Evolutionary conservation across 352 stramenopile genomes (phyloP), one percentile per base, ranked within the genome.

Genomic region (Phytophthora megakarya): DNA sequence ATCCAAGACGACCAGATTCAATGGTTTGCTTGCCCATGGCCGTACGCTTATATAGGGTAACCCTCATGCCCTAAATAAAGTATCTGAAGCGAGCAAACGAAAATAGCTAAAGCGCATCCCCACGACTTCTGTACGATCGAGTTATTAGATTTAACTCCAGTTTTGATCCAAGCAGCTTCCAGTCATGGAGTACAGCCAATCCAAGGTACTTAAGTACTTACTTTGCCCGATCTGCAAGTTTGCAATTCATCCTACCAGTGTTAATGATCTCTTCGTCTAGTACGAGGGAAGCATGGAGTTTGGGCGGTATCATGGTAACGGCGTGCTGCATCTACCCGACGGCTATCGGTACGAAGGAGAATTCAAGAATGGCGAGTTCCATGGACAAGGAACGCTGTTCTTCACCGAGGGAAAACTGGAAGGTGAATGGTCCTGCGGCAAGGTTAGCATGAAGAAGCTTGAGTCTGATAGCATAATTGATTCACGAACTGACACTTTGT

Each of bases 301-400:
- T 45, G 80, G 82, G 15, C 78, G 82, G 5, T 89, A 78, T 61
- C 81, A 79, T n/a, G 80, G 82, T 0, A 70, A 76, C 5, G 82
- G 80, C 5, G 72, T 80, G 26, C 49, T 91, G 25, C 69, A 88
- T 18, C 67, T 91, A 12, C 42, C 76, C 4, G 79, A 91, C 37
- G 84, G 84, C 13, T 87, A 77, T 11, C 75, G 78, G 7, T 94
- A 94, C 67, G 86, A 94, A 71, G 84, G 86, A 32, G 86, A 92
- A 46, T 94, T 92, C 60, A 61, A 76, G 26, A 90, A 94, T 19
- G 86, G 86, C 3, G 76, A 90, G 21, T 94, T 94, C 61, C 86
- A 94, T 45, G 86, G 86, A 25, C 78, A 70, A 10, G 86, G 86
- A 10, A 92, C 78, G 23, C 75, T 94, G 2, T 90, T 75, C 62